Conservation (phyloP, 2,329 filamentous ascomycete genomes). For the Dothideomycetes sp. region DNA sequence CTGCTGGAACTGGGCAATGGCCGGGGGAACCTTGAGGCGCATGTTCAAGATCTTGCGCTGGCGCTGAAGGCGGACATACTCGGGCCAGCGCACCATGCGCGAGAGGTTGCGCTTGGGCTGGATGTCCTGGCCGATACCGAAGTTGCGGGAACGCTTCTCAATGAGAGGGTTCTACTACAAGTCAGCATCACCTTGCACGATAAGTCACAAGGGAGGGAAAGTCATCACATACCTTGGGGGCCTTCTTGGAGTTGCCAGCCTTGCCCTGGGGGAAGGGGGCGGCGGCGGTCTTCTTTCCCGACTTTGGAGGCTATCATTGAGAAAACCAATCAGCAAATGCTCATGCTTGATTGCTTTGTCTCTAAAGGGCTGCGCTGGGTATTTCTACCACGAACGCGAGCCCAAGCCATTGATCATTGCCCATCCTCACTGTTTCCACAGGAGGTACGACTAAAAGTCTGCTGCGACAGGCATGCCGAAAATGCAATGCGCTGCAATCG, state of each 20-base stretch:
- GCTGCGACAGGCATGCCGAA: conserved; percentile 2
- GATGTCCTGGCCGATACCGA: conserved; percentile 96
- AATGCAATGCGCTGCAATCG: conserved; percentile 7
- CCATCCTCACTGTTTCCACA: conserved; percentile 4
- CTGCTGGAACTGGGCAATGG: conserved; percentile 95
- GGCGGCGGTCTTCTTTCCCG: conserved; percentile 93
- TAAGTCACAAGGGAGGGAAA: background rate
- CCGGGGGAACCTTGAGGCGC: conserved; percentile 95
- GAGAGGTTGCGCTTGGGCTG: conserved; percentile 92
- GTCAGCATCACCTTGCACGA: conserved; percentile 6
- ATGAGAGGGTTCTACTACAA: conserved; percentile 81
- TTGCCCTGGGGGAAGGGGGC: conserved; percentile 94
- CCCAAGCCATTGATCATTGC: conserved; percentile 39
- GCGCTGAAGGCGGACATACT: conserved; percentile 97
- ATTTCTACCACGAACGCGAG: conserved; percentile 42
- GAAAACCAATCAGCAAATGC: conserved; percentile 92
- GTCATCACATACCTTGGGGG: conserved; percentile 68
- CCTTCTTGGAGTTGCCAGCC: conserved; percentile 81
- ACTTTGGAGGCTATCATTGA: conserved; percentile 99
- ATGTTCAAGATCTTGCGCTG: conserved; percentile 93
- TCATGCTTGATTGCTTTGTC: conserved; percentile 71
- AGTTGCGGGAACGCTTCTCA: conserved; percentile 97
- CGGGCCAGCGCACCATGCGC: conserved; percentile 99
- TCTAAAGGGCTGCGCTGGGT: conserved; percentile 63
- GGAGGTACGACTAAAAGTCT: conserved; percentile 6